A percentile compares a stretch with the other conserved stretches of the same genome.
Evolutionary conservation across 345 rosid species (phyloP).

Genomic region (Eutrema japonicum): DNA sequence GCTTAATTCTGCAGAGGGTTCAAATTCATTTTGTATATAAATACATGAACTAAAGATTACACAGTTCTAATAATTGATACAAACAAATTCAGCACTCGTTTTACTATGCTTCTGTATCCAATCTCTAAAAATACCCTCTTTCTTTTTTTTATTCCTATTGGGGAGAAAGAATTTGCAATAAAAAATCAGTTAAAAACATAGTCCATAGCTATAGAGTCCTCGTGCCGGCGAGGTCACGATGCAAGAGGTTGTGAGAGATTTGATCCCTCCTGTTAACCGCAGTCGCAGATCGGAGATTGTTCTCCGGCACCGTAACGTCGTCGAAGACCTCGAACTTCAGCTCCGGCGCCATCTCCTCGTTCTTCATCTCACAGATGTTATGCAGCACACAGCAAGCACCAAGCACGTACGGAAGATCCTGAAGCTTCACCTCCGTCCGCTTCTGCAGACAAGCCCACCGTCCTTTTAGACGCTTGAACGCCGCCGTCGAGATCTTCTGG

Average conservation of each 20-base stretch:
- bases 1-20: background rate
- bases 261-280: constrained; percentile 66
- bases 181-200: constrained; percentile 21
- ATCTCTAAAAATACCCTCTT: constrained; percentile 6
- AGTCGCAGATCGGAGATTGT: constrained; percentile 50
- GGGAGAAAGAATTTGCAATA: constrained; percentile 42
- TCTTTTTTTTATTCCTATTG: constrained; percentile 28
- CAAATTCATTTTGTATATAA: constrained; percentile 26
- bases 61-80: constrained; percentile 12
- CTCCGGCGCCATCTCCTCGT: constrained; percentile 57
- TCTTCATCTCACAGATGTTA: constrained; percentile 79
- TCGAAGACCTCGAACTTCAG: constrained; percentile 58
- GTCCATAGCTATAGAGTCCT: constrained; percentile 40
- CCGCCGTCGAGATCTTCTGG: constrained; percentile 50
- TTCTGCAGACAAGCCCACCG: constrained; percentile 84
- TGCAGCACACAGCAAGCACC: constrained; percentile 90
- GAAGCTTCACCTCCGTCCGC: constrained; percentile 77
- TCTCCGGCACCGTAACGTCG: constrained; percentile 69
- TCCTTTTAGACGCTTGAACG: constrained; percentile 65
- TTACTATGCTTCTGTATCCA: constrained; percentile 28
- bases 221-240: constrained; percentile 67
- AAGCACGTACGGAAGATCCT: constrained; percentile 76
- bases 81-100: constrained; percentile 27
- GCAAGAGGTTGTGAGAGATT: constrained; percentile 75
- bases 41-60: constrained; percentile 29